phyloP scores from a whole-genome alignment of 2,329 filamentous ascomycete species.

The Penicillium brevicompactum region DNA sequence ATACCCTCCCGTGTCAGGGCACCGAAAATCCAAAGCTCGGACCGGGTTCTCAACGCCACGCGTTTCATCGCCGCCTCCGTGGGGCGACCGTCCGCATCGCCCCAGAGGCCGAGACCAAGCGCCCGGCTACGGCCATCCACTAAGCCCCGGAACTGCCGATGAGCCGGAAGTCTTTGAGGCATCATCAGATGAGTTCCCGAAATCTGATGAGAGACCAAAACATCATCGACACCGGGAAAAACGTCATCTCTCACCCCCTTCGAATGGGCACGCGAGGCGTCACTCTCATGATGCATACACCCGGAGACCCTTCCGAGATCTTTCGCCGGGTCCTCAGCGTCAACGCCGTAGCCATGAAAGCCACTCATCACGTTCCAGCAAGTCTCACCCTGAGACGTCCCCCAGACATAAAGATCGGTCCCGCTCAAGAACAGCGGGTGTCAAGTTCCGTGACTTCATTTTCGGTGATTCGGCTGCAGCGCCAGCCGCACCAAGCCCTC shows the following conservation, averaged over 20 bases:
- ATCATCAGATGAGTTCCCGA: conserved; percentile 30
- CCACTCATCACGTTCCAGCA: conserved; percentile 9
- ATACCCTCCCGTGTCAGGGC: conserved; percentile 16
- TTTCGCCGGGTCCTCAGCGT: conserved; percentile 25
- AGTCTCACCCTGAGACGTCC: conserved; percentile 14
- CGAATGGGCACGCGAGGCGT: conserved; percentile 28
- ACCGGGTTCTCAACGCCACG: conserved; percentile 26
- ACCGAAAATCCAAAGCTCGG: conserved; percentile 16
- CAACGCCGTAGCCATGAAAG: conserved; percentile 12
- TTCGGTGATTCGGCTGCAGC: conserved; percentile 22
- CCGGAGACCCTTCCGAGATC: conserved; percentile 31
- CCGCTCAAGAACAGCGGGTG: conserved; percentile 16
- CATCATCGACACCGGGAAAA: conserved; percentile 19
- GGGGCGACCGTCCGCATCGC: conserved; percentile 20
- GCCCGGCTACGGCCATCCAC: conserved; percentile 16
- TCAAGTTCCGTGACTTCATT: conserved; percentile 29
- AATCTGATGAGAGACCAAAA: conserved; percentile 10
- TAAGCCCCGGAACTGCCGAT: conserved; percentile 19
- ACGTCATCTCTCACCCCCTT: conserved; percentile 32
- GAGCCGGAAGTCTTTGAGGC: conserved; percentile 30
- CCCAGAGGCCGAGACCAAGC: conserved; percentile 26
- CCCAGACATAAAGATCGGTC: conserved; percentile 15
- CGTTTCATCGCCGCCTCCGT: conserved; percentile 30
- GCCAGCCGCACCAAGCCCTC: conserved; percentile 19
- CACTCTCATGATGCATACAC: conserved; percentile 42